Conservation (phyloP, 352 stramenopile genomes). For the Globisporangium paddicum region DNA sequence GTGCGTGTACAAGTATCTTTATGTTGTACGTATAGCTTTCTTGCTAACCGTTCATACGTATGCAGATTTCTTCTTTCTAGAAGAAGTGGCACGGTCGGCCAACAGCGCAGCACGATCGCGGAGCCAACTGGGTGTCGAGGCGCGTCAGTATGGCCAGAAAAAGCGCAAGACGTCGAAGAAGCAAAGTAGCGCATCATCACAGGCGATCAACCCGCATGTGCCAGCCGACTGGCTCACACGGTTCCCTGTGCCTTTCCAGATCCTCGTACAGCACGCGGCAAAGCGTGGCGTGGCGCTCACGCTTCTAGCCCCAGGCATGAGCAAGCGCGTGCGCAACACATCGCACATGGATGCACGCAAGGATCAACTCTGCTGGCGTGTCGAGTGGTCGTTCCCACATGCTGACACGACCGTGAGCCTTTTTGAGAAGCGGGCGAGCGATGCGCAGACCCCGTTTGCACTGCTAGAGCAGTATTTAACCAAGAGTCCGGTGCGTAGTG, state of each 20-base stretch:
- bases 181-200: not conserved
- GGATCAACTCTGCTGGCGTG: conserved; percentile 58
- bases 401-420: conserved; percentile 42
- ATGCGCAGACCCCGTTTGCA: conserved; percentile 47
- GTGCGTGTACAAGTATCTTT: conserved; percentile 24
- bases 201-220: conserved; percentile 53
- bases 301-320: conserved; percentile 77
- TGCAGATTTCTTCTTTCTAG: conserved; percentile 73
- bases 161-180: conserved; percentile 20
- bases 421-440: conserved; percentile 43
- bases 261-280: conserved; percentile 59
- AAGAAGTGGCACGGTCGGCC: conserved; percentile 58
- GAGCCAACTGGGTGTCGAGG: conserved; percentile 34
- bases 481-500: conserved; percentile 39
- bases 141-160: conserved; percentile 21
- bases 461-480: conserved; percentile 61
- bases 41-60: not conserved
- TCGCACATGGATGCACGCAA: conserved; percentile 72
- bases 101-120: conserved; percentile 41
- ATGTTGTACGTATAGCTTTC: too few relatives aligned
- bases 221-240: conserved; percentile 63
- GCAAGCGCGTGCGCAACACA: conserved; percentile 67
- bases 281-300: conserved; percentile 69
- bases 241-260: conserved; percentile 64
- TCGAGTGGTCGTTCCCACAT: conserved; percentile 74